Conservation (phyloP, 2,329 filamentous ascomycete genomes). For the Hymenoscyphus linearis region DNA sequence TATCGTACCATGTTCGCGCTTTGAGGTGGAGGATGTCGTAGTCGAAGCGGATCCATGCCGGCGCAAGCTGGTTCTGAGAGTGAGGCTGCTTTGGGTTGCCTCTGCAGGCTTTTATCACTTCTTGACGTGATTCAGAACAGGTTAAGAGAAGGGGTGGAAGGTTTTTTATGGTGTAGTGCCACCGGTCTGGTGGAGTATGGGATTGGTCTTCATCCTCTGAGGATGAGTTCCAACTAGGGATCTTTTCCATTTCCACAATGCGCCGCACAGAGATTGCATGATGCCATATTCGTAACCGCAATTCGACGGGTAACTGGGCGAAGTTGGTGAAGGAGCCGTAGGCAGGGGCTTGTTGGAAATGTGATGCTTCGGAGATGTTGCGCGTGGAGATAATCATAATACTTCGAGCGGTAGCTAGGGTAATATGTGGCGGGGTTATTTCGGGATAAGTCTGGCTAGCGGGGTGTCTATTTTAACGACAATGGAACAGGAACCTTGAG, state of each 20-base stretch:
- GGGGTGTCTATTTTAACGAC: not conserved
- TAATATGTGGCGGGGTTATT: not conserved
- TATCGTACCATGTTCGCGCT: constrained; percentile 2
- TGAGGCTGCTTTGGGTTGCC: not conserved
- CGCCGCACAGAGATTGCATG: constrained; percentile 7
- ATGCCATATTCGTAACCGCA: constrained; percentile 6
- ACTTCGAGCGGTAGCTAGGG: not conserved
- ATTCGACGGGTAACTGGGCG: constrained; percentile 2
- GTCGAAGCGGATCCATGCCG: constrained; percentile 11
- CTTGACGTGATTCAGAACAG: constrained; percentile 10
- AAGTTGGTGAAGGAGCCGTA: constrained; percentile 4
- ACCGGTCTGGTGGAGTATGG: constrained; percentile 3
- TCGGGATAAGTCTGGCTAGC: not conserved
- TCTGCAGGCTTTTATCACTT: constrained; percentile 8
- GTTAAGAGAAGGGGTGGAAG: constrained; percentile 7
- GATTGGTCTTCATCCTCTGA: not conserved
- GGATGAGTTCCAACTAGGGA: constrained; percentile 5
- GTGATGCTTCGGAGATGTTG: not conserved
- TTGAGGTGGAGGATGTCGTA: constrained; percentile 12
- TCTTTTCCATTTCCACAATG: constrained; percentile 11
- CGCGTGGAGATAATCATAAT: not conserved
- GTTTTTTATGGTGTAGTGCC: constrained; percentile 8
- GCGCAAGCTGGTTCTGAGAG: not conserved
- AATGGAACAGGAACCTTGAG: not conserved
- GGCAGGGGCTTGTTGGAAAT: constrained; percentile 1